These are phyloP conservation scores for Diplosphaera chodatii DNA, from an alignment of 139 green algal species.

Conservation along the genomic window DNA sequence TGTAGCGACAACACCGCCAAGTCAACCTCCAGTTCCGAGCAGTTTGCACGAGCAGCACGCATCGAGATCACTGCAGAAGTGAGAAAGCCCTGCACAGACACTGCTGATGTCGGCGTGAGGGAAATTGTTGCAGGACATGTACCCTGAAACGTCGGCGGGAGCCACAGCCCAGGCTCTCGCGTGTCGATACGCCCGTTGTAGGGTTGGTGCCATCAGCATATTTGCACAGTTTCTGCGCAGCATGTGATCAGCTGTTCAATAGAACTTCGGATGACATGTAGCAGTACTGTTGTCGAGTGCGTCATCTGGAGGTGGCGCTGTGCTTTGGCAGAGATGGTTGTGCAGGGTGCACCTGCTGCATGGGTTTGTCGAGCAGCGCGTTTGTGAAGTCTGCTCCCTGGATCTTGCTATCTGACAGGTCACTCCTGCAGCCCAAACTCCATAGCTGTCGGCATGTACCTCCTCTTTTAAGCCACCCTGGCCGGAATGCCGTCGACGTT, in stretches of 20 bases:
- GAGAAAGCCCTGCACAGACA: too few relatives aligned
- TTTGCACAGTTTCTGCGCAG: conserved; percentile 62
- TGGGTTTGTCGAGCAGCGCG: conserved; percentile 80
- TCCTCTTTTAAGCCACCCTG: too few relatives aligned
- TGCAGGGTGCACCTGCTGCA: conserved; percentile 58
- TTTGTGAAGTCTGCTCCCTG: conserved; percentile 89
- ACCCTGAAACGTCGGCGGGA: conserved; percentile 36
- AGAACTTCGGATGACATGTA: too few relatives aligned
- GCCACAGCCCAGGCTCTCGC: conserved; percentile 81
- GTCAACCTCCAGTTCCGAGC: too few relatives aligned
- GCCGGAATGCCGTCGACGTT: too few relatives aligned
- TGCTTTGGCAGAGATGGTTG: not conserved
- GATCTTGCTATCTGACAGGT: conserved; percentile 50
- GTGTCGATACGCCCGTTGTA: conserved; percentile 65
- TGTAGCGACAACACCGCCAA: too few relatives aligned
- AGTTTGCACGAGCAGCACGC: too few relatives aligned
- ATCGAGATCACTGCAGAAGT: too few relatives aligned
- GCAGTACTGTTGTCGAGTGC: too few relatives aligned
- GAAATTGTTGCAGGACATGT: not conserved
- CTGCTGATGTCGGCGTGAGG: too few relatives aligned
- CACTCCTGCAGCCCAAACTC: conserved; percentile 19
- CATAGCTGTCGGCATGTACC: too few relatives aligned
- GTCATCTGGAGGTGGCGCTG: not conserved
- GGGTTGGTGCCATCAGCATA: conserved; percentile 83
- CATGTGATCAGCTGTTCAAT: too few relatives aligned